Percentiles rank a stretch among this genome's conserved stretches.
Evolutionary conservation across 768 basidiomycete species (phyloP).

Genomic region (Filobasidium floriforme): DNA sequence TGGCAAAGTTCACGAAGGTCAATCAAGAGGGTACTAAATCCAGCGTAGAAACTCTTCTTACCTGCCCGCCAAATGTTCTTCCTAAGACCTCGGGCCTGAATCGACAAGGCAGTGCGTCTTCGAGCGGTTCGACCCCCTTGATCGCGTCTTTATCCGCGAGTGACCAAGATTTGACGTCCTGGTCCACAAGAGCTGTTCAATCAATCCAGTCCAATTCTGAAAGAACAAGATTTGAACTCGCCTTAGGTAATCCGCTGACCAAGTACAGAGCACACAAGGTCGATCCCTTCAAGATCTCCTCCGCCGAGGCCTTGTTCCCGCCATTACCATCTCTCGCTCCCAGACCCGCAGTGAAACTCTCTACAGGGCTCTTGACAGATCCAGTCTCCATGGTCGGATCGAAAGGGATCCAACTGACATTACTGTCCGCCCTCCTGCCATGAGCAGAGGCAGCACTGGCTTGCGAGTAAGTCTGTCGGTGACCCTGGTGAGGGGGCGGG

Average conservation of each 20-base stretch:
- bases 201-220: slow-evolving; percentile 7
- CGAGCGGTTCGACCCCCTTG: slow-evolving; percentile 29
- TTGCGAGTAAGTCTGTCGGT: background rate
- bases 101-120: slow-evolving; percentile 33
- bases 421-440: background rate
- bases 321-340: background rate
- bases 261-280: slow-evolving; percentile 35
- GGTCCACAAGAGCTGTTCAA: background rate
- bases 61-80: slow-evolving; percentile 32
- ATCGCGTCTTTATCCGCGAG: slow-evolving; percentile 31
- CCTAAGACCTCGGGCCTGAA: slow-evolving; percentile 41
- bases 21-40: background rate
- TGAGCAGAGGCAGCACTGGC: background rate
- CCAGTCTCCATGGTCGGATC: background rate
- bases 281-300: slow-evolving; percentile 31
- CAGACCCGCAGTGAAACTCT: background rate
- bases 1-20: background rate
- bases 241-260: slow-evolving; percentile 35
- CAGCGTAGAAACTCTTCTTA: background rate
- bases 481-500: background rate
- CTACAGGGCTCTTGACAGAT: background rate
- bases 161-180: slow-evolving; percentile 35
- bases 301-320: slow-evolving; percentile 25
- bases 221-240: slow-evolving; percentile 18
- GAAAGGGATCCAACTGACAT: background rate